Evolutionary conservation across 2,329 filamentous ascomycete species (phyloP), one percentile per base, ranked within the genome.

Genomic region (Lecanicillium sp.): DNA sequence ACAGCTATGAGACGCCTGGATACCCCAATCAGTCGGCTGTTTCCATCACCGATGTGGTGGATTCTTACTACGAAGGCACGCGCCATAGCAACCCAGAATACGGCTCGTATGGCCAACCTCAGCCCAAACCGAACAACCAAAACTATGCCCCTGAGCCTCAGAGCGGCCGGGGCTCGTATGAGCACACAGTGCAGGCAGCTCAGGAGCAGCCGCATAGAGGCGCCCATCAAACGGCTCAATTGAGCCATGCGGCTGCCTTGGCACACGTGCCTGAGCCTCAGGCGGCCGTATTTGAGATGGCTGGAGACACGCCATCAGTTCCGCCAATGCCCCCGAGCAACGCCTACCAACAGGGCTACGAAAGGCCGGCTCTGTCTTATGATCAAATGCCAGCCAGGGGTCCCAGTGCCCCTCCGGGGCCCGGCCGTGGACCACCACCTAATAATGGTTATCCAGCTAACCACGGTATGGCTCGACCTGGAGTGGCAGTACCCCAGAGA

Each of bases 251-350:
- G 13, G 79, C 79, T 46, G 85, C 81, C 10, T 81, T 85, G 52
- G 79, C 81, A 20, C 74, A 84, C 52, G 60, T 84, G 42, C 69
- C 75, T 27, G 71, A 78, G 47, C 71, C 74, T 4, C 77, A 84
- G 49, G 69, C 77, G 3, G 84, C 83, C 8, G 71, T 84, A 2
- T 87, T 87, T 48, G 85, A 87, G 51, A 82, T 89, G 72, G 79
- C 76, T 2, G 71, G 65, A 18, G 79, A 85, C 48, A 66, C 69
- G 15, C 77, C 76, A 17, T 64, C 68, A 3, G 59, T 80, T 20
- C 78, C 79, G 10, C 66, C 62, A 29, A 61, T 69, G 52, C 71
- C 61, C 39, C 43, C 49, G 13, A 45, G 55, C 37, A 38, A 54
- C 42, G 43, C 54, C 17, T 59, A 57, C 33, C 56, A 50, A 15